Percentiles rank a stretch among this genome's conserved stretches.
phyloP scores from a whole-genome alignment of 257 asterid genomes.

The Euphrasia confusa region DNA sequence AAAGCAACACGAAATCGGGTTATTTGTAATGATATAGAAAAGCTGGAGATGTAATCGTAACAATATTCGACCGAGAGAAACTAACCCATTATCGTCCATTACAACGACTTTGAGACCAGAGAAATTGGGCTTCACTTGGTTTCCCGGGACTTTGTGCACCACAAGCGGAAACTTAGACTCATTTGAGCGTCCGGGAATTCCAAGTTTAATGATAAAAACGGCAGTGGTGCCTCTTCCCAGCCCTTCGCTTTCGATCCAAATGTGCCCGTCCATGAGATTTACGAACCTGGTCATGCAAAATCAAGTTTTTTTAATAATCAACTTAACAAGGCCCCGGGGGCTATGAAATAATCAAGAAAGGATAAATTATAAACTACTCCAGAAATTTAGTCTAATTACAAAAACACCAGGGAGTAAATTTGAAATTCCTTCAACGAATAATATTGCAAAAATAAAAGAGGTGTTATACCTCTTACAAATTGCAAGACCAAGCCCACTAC shows the following conservation, averaged over 20 bases:
- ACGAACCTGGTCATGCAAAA: constrained; percentile 56
- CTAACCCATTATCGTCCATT: constrained; percentile 87
- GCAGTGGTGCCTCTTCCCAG: constrained; percentile 84
- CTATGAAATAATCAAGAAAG: too few species aligned
- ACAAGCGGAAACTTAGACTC: constrained; percentile 48
- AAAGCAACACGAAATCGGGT: background rate
- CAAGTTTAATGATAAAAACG: constrained; percentile 26
- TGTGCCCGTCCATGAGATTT: constrained; percentile 92
- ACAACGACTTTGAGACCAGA: constrained; percentile 76
- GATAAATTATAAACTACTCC: too few species aligned
- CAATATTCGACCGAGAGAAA: background rate
- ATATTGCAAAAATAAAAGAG: constrained; percentile 12
- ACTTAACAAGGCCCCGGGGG: too few species aligned
- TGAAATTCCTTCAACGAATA: background rate
- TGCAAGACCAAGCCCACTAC: constrained; percentile 97
- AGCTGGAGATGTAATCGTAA: too few species aligned
- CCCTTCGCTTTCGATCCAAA: constrained; percentile 96
- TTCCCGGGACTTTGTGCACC: constrained; percentile 41
- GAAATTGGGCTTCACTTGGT: constrained; percentile 47
- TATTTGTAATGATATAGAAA: too few species aligned
- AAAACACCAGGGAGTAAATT: too few species aligned
- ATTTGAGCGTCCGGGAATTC: constrained; percentile 55
- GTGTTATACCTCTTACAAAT: constrained; percentile 70
- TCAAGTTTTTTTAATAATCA: background rate
- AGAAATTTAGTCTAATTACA: too few species aligned